Base-by-base conservation (phyloP, 2,329 filamentous ascomycete genomes). In the Xylariales sp. region DNA sequence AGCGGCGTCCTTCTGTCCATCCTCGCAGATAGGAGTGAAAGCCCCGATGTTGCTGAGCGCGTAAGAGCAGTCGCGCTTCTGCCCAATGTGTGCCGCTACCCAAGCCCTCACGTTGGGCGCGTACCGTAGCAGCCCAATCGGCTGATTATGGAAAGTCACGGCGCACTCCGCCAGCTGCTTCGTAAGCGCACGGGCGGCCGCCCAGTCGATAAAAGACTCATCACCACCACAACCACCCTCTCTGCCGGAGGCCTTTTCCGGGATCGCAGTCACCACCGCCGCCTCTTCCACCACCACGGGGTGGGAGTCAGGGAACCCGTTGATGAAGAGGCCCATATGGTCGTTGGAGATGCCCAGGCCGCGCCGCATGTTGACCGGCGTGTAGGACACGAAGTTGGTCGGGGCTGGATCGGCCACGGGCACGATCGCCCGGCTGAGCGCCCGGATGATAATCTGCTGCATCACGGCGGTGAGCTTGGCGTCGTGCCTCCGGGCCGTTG, bases 321-420 rank as follows among this genome's bases (percentile, higher is more conserved):
- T 29, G 34, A 29, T 25, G 24, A 37, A 37, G 34, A 37, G 29
- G 2, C 34, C 34, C 34, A 37, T 37, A 24, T 37, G 24, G 16
- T 29, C 34, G 2, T 28, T 20, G 11, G 34, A 1, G 12, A 16
- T n/a, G 18, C 33, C 33, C 16, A 37, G 16, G n/a, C 24, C 23
- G n/a, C 34, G 34, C 14, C 34, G 17, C 34, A 37, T 37, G 24
- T 37, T 29, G 13, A 37, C 34, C 20, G 34, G 24, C 25, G 24
- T 37, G 4, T 25, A 24, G 1, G 34, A 37, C 19, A 37, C 17
- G 14, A 37, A 29, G 17, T 29, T 37, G 6, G 34, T 18, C 12
- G 25, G 24, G 6, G 34, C 24, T 12, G 25, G 24, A 7, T 29
- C 24, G 23, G 13, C 21, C 8, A 10, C 24, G 5, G 34, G 17